phyloP scores from a whole-genome alignment of 345 rosid genomes.

The Gossypium stocksii region DNA sequence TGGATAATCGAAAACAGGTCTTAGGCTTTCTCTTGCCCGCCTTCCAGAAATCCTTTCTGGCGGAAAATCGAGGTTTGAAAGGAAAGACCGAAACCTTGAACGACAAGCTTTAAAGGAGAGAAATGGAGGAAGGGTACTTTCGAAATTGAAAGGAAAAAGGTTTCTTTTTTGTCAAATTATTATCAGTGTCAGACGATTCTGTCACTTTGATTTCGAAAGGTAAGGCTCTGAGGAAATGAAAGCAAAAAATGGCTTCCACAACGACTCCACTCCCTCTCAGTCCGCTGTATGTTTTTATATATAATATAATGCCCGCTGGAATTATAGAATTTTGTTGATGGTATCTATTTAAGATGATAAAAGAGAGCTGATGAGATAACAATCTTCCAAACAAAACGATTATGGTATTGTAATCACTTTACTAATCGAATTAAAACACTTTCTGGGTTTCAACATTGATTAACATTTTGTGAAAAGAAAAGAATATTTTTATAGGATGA shows the following conservation, averaged over 20 bases:
- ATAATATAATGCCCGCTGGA: background rate
- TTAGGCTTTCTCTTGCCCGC: background rate
- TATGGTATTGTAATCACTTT: background rate
- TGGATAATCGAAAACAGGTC: background rate
- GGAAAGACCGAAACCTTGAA: background rate
- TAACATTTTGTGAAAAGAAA: background rate
- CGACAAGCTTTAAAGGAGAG: background rate
- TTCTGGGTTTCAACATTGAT: background rate
- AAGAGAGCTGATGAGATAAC: background rate
- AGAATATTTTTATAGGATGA: background rate
- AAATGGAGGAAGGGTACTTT: background rate
- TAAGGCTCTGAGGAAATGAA: background rate
- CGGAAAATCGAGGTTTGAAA: slow-evolving; percentile 18
- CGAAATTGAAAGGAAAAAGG: background rate
- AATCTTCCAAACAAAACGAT: background rate
- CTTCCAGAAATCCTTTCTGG: slow-evolving; percentile 20
- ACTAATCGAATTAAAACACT: background rate
- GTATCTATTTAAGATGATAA: background rate
- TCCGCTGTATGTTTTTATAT: too few species aligned
- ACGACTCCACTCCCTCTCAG: too few species aligned
- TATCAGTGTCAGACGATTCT: background rate
- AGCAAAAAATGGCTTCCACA: slow-evolving; percentile 42
- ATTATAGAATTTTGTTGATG: background rate
- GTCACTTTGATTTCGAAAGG: background rate
- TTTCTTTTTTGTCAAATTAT: background rate